Base-by-base conservation (phyloP, 108 stramenopile genomes). In the Licmophora abbreviata region DNA sequence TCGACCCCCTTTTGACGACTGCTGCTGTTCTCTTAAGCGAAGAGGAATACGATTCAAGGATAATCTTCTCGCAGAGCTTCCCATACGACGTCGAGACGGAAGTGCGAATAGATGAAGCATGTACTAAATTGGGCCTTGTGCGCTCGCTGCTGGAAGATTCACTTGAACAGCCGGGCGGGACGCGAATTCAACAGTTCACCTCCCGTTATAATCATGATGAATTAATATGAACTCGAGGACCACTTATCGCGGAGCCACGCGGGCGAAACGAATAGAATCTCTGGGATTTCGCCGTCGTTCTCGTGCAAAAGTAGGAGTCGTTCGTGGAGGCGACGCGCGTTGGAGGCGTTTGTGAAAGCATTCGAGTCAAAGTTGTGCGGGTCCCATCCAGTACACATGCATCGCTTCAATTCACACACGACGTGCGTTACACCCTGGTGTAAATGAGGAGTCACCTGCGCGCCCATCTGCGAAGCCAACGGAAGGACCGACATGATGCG, bases 361-460 rank as follows among this genome's bases (percentile, higher is more conserved):
- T 35, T n/a, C n/a, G n/a, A n/a, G n/a, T n/a, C 34, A 35, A 35
- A 9, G 18, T 51, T 21, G 21, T 29, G 24, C 15, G 20, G n/a
- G 5, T 20, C n/a, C 8, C n/a, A 6, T 35, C 32, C n/a, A n/a
- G n/a, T n/a, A n/a, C n/a, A n/a, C n/a, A 52, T 47, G 14, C 41
- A 48, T 40, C 7, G 27, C 26, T 61, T 23, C 60, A 82, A 52
- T 22, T 74, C 74, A 36, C 73, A 72, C 20, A 83, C 46, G 23
- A 83, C 49, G 44, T 79, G 77, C 35, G 74, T 83, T 12, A 83
- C 74, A 38, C 71, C 74, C 44, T 30, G 46, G 42, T 83, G 74
- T 7, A 83, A 40, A 61, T 74, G 65, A 40, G 61, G 61, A 25
- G 65, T 66, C 10, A 73, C 55, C 10, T 66, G 38, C 7, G 74